Percentiles rank a stretch among this genome's conserved stretches.
Evolutionary conservation across 2,329 filamentous ascomycete genomes (phyloP).

Genomic region (Diaporthe velutina): DNA sequence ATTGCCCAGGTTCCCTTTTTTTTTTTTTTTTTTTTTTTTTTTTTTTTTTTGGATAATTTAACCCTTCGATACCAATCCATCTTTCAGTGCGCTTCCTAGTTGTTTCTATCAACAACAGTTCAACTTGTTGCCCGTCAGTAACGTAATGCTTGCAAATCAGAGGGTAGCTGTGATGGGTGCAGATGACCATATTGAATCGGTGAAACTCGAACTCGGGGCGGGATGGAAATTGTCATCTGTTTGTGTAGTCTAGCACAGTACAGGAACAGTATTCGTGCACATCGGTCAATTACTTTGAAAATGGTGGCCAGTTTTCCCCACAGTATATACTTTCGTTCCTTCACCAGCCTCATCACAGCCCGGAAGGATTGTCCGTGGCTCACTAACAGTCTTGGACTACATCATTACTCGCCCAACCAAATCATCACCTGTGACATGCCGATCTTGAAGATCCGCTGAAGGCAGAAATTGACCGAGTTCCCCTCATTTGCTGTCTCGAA

Average conservation of each 20-base stretch:
- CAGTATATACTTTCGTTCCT: background rate
- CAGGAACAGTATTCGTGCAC: background rate
- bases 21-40: too few relatives aligned
- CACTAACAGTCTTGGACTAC: slow-evolving; percentile 7
- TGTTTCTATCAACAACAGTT: too few relatives aligned
- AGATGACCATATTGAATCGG: too few relatives aligned
- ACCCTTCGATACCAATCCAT: too few relatives aligned
- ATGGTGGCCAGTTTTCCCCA: background rate
- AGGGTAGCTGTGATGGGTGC: too few relatives aligned
- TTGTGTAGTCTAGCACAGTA: background rate
- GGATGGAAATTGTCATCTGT: too few relatives aligned
- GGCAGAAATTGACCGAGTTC: too few relatives aligned
- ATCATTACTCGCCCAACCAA: background rate
- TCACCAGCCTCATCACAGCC: background rate
- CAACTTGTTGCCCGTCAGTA: too few relatives aligned
- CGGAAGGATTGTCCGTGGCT: background rate
- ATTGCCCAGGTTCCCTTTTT: too few relatives aligned
- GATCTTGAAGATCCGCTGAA: background rate
- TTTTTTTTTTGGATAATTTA: too few relatives aligned
- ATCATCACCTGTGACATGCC: background rate
- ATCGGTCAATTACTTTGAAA: background rate
- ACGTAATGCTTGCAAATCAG: too few relatives aligned
- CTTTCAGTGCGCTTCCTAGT: too few relatives aligned
- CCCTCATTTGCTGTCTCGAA: background rate
- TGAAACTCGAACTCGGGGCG: background rate